phyloP scores from a whole-genome alignment of 1,284 basidiomycete genomes.

The Gomphus bonarii region DNA sequence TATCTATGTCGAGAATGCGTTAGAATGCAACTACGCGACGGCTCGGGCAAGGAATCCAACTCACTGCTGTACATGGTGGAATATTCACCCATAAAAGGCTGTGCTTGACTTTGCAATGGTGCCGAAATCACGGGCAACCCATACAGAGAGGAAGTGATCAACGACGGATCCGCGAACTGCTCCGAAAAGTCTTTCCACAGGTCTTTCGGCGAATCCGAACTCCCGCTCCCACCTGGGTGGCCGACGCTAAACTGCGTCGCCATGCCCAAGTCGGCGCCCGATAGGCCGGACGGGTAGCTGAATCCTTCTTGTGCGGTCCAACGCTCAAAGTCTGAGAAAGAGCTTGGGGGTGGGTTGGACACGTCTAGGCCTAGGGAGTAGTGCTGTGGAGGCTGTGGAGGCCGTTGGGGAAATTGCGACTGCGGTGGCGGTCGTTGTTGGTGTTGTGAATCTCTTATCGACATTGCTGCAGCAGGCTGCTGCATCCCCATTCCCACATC shows the following conservation, averaged over 20 bases:
- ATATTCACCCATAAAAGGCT: conserved; percentile 1
- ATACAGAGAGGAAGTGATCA: conserved; percentile 11
- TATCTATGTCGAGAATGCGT: background rate
- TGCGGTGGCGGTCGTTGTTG: background rate
- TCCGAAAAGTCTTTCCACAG: conserved; percentile 9
- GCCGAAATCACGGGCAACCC: conserved; percentile 9
- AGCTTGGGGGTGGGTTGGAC: background rate
- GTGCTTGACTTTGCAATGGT: background rate
- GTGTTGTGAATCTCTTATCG: too few species aligned
- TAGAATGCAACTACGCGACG: background rate
- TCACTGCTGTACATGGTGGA: conserved; percentile 5
- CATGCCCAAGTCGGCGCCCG: background rate
- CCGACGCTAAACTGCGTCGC: background rate
- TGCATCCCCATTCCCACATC: background rate
- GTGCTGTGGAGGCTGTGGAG: background rate
- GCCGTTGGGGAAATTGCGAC: background rate
- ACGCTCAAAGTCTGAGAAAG: background rate
- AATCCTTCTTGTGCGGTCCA: conserved; percentile 1
- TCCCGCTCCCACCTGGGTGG: background rate
- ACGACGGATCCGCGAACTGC: conserved; percentile 7
- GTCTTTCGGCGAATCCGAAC: background rate
- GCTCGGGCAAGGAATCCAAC: background rate
- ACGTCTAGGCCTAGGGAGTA: background rate
- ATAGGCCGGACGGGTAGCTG: background rate
- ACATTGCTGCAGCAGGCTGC: background rate